Percentiles rank a stretch among this genome's conserved stretches.
Evolutionary conservation across 2,329 filamentous ascomycete species (phyloP).

Genomic region (Diaporthe eres): DNA sequence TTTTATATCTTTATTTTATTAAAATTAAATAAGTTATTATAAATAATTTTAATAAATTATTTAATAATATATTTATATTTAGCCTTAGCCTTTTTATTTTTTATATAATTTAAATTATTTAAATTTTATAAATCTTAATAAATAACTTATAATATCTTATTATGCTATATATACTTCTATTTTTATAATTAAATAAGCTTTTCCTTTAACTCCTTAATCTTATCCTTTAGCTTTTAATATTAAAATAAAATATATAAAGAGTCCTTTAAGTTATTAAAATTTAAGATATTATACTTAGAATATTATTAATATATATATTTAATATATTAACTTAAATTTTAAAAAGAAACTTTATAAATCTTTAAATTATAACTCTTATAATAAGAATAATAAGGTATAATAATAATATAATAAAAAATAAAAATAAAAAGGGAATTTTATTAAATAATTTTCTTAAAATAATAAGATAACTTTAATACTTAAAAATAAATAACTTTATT

Average conservation of each 20-base stretch:
- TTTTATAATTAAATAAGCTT: neutral
- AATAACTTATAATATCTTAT: neutral
- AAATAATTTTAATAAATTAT: neutral
- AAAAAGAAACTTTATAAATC: too few species aligned
- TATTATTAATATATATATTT: neutral
- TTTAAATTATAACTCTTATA: too few species aligned
- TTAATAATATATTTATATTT: neutral
- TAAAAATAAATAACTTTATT: neutral
- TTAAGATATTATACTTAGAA: neutral
- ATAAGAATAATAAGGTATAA: too few species aligned
- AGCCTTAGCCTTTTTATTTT: neutral
- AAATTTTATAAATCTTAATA: neutral
- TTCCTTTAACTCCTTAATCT: neutral
- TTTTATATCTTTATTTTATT: neutral
- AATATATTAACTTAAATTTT: neutral
- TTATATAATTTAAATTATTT: neutral
- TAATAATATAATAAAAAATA: too few species aligned
- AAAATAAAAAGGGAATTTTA: too few species aligned
- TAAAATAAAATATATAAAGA: neutral
- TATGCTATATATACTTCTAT: neutral
- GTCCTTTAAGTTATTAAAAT: neutral
- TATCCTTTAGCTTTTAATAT: neutral
- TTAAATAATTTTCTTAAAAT: neutral
- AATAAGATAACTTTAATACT: neutral
- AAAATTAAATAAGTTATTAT: neutral